These are phyloP conservation scores for Myotisia sp. DNA, from an alignment of 2,329 filamentous ascomycete species.

Conservation along the genomic window DNA sequence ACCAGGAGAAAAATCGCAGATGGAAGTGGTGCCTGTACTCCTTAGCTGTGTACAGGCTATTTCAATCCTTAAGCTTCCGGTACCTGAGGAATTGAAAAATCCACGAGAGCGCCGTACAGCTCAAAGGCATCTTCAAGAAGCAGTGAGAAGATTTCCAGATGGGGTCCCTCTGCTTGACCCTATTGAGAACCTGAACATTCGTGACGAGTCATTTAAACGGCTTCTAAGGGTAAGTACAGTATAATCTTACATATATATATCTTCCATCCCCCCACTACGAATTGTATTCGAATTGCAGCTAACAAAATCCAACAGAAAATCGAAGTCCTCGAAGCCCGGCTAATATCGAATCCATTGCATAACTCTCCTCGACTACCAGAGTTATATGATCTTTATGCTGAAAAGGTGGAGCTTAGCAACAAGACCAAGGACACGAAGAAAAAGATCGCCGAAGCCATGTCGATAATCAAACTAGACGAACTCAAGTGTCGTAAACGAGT, in stretches of 20 bases:
- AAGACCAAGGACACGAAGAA: conserved; percentile 83
- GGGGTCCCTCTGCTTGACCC: conserved; percentile 81
- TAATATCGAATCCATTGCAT: conserved; percentile 81
- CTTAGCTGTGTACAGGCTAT: conserved; percentile 75
- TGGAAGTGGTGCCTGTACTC: conserved; percentile 75
- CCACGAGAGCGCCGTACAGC: conserved; percentile 54
- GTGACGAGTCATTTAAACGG: conserved; percentile 84
- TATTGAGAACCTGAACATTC: conserved; percentile 91
- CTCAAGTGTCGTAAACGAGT: conserved; percentile 93
- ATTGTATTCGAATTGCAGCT: too few species aligned
- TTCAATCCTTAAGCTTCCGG: conserved; percentile 66
- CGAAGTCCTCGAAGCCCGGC: conserved; percentile 81
- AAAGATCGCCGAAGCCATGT: conserved; percentile 68
- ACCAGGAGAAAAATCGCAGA: conserved; percentile 51
- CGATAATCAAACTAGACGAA: conserved; percentile 86
- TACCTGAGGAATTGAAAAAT: conserved; percentile 61
- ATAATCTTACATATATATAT: background rate
- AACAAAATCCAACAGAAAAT: conserved; percentile 54
- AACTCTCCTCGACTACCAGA: conserved; percentile 71
- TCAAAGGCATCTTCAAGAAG: conserved; percentile 57
- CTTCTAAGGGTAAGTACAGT: conserved; percentile 47
- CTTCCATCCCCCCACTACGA: background rate
- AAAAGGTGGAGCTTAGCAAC: conserved; percentile 59
- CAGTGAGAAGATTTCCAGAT: conserved; percentile 78
- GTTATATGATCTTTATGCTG: conserved; percentile 74